Evolutionary conservation across 1,284 basidiomycete species (phyloP), one percentile per base, ranked within the genome.

Genomic region (Rhodotorula sp.): DNA sequence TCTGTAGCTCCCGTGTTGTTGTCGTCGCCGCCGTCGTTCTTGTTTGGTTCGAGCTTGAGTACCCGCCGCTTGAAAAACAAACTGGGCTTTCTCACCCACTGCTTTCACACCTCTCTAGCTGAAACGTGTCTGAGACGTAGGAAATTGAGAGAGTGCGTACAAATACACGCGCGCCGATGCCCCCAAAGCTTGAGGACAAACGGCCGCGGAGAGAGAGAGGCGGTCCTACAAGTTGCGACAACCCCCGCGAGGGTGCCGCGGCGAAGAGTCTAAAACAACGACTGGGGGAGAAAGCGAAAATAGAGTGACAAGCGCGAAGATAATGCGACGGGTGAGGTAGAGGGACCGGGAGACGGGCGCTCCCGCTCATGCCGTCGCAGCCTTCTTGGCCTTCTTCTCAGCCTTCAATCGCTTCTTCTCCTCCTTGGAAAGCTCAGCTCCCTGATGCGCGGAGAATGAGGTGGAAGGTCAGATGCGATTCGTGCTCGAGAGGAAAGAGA

Each of bases 341-440:
- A 51, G 49, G 23, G 23, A 51, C 18, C 20, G 49, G 18, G 49
- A 56, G 29, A 56, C 12, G 16, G 10, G 39, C 10, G 39, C 39
- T n/a, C 54, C 21, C 54, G 26, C n/a, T 62, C 46, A 48, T 49
- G 65, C 67, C 56, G 62, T 58, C 16, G 43, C 58, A 3, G 57
- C 59, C 64, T 65, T 69, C 63, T 65, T 68, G 2, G 63, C 59
- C 68, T 65, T 69, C 54, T 65, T 69, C n/a, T 56, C 68, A 1
- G 46, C 66, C 56, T 67, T 67, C n/a, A 43, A 31, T 31, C 31
- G 31, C 60, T 62, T 62, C 60, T 67, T 62, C 65, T 67, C 59
- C 62, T 63, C 67, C 56, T 58, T 63, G 18, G 23, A 47, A 26
- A 54, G 43, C 47, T 47, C 65, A 43, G 48, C 49, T 29, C 64